Conservation (phyloP, 192 early-diverging fungal genomes). For the Coemansia sp. region DNA sequence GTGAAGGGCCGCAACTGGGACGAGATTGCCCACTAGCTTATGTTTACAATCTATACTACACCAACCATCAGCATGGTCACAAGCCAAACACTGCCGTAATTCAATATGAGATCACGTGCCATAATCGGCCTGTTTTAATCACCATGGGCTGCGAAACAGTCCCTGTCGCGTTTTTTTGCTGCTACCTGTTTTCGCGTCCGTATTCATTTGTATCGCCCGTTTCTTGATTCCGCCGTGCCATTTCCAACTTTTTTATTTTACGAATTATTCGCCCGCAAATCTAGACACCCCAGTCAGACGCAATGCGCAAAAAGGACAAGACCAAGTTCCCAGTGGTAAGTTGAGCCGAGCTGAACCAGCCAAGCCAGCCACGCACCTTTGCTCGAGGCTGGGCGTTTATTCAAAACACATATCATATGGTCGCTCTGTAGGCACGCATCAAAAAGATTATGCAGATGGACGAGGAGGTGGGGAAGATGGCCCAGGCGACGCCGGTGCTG, state of each 20-base stretch:
- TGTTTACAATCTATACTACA: neutral
- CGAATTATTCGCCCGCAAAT: neutral
- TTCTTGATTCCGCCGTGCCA: neutral
- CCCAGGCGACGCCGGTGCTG: constrained; percentile 92
- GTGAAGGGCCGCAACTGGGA: constrained; percentile 87
- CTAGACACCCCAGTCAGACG: neutral
- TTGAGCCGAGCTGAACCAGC: constrained; percentile 7
- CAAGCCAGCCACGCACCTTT: too few species aligned
- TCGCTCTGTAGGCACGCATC: constrained; percentile 82
- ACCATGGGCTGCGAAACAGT: neutral
- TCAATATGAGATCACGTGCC: neutral
- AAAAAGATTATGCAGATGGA: constrained; percentile 99
- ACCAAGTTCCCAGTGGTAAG: constrained; percentile 92
- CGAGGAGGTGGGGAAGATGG: constrained; percentile 98
- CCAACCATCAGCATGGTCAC: too few species aligned
- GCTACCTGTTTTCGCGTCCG: constrained; percentile 1
- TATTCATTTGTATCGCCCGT: neutral
- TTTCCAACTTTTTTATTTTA: neutral
- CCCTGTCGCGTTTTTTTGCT: too few species aligned
- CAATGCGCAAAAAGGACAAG: constrained; percentile 87
- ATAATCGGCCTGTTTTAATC: neutral
- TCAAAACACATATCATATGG: neutral
- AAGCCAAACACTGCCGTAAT: too few species aligned
- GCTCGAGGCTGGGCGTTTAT: too few species aligned
- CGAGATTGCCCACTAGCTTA: constrained; percentile 51